Evolutionary conservation across 2,329 filamentous ascomycete species (phyloP).

Genomic region (Scedosporium aurantiacum): DNA sequence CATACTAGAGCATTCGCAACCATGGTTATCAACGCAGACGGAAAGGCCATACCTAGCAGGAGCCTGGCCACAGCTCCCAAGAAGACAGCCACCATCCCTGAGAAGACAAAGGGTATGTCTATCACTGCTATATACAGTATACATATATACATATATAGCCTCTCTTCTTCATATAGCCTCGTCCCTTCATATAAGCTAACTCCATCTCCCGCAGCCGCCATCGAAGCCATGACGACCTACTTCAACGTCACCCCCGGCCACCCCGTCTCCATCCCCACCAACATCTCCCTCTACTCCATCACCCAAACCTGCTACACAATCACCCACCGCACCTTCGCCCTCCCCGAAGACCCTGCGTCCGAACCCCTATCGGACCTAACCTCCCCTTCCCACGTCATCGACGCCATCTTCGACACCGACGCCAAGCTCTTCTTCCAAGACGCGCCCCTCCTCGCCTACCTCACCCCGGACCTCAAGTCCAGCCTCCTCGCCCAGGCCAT

Average conservation of each 20-base stretch:
- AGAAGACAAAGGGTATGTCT: slow-evolving; percentile 3
- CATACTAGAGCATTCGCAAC: not conserved
- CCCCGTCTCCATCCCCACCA: slow-evolving; percentile 12
- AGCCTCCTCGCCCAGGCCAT: slow-evolving; percentile 24
- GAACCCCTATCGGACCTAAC: slow-evolving; percentile 12
- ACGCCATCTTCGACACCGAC: slow-evolving; percentile 22
- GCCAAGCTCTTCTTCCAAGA: slow-evolving; percentile 20
- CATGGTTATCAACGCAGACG: not conserved
- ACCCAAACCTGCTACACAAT: slow-evolving; percentile 5
- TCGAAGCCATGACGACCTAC: not conserved
- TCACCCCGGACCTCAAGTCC: slow-evolving; percentile 21
- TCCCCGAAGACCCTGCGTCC: slow-evolving; percentile 10
- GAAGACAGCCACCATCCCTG: not conserved
- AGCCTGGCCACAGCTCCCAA: not conserved
- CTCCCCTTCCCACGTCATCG: slow-evolving; percentile 15
- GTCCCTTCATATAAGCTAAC: not conserved
- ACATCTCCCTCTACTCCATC: slow-evolving; percentile 7
- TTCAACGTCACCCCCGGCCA: slow-evolving; percentile 12
- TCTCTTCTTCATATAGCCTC: not conserved
- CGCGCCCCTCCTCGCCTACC: slow-evolving; percentile 15
- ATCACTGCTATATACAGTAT: not conserved
- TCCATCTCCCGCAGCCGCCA: not conserved
- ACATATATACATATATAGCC: not conserved
- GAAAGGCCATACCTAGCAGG: not conserved
- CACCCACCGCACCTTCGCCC: slow-evolving; percentile 12